Evolutionary conservation across 495 filamentous ascomycete genomes (phyloP).

Genomic region (Umbilicaria muhlenbergii): DNA sequence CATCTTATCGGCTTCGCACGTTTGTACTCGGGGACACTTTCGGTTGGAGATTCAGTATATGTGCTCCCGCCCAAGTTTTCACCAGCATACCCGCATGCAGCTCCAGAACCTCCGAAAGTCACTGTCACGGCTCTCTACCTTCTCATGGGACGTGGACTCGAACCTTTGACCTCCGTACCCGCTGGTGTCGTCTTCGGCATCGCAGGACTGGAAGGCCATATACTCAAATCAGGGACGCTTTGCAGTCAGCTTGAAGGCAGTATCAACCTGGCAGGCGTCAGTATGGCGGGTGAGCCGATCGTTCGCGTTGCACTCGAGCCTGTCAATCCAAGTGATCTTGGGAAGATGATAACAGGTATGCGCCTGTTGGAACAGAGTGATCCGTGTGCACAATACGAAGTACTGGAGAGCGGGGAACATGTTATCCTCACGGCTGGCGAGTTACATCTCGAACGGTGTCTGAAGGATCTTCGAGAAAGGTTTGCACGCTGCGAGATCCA

Average conservation of each 20-base stretch:
- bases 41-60: conserved; percentile 80
- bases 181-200: conserved; percentile 96
- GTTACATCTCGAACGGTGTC: conserved; percentile 81
- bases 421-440: conserved; percentile 91
- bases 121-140: conserved; percentile 83
- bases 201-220: conserved; percentile 73
- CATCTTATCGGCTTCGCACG: conserved; percentile 90
- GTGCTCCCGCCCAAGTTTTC: conserved; percentile 85
- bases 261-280: conserved; percentile 85
- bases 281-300: conserved; percentile 65
- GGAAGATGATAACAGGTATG: conserved; percentile 85
- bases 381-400: conserved; percentile 89
- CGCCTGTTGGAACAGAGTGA: conserved; percentile 86
- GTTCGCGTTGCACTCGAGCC: conserved; percentile 92
- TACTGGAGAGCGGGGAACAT: conserved; percentile 85
- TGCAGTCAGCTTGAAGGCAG: conserved; percentile 77
- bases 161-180: conserved; percentile 68
- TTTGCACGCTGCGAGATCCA: conserved; percentile 95
- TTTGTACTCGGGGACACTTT: conserved; percentile 79
- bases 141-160: conserved; percentile 84
- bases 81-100: conserved; percentile 58
- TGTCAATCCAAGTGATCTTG: conserved; percentile 67
- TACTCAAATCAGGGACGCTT: conserved; percentile 88
- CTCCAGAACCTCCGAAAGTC: conserved; percentile 66
- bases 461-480: conserved; percentile 84